Base-by-base conservation (phyloP, 495 filamentous ascomycete genomes). In the Chaetomium cochliodes region DNA sequence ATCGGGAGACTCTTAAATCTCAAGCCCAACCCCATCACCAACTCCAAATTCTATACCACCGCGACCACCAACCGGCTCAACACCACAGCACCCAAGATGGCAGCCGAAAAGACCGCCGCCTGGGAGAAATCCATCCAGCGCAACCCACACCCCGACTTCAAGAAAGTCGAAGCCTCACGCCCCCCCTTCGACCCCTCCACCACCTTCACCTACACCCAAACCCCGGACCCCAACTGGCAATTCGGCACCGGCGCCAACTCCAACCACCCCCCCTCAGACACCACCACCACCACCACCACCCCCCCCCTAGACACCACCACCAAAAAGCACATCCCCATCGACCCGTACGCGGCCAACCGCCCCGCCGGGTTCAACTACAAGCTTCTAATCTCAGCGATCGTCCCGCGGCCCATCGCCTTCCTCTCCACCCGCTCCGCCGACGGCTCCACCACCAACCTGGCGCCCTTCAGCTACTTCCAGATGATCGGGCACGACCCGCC, bases 401-500 rank as follows among this genome's bases (percentile, higher is more conserved):
- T 96, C 25, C 93, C 93, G 0, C 83, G 93, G 23, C 94, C 93
- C 53, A 83, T 87, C 67, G 84, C 79, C 50, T 82, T 87, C 70
- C 70, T 86, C 4, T 83, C 80, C 0, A 83, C 85, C 28, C 67
- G 73, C 59, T 78, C 79, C 26, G 63, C 75, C 25, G 80, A 82
- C 49, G 77, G 65, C 82, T 81, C 4, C 18, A 33, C 28, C 12
- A 67, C 70, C 20, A 98, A 98, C 76, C 82, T 98, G 6, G 90
- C 93, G 1, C 93, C 92, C 0, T 96, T 93, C 79, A 88, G 84
- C 66, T 97, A 94, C 79, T 88, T 91, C 65, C 85, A 91, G 64
- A 72, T 97, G 12, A 83, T 97, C 67, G 87, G 87, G 70, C 91
- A 96, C 72, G 93, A 97, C 73, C 93, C 94, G 3, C 94, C 94